phyloP scores from a whole-genome alignment of 1,139 yeast genomes.

The Hyphopichia khmerensis region DNA sequence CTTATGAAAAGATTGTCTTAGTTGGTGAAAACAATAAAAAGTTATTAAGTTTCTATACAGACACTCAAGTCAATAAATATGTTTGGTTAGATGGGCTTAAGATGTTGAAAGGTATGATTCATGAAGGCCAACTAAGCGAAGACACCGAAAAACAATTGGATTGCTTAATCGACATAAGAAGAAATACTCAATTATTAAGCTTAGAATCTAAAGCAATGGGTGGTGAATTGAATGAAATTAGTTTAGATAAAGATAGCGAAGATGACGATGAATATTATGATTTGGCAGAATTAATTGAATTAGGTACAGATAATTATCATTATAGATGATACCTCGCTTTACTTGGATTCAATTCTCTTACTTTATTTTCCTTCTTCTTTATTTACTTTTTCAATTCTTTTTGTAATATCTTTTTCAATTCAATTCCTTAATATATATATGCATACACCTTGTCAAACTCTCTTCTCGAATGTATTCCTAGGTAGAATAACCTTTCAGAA shows the following conservation, averaged over 20 bases:
- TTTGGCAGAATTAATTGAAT: slow-evolving; percentile 36
- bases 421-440: not conserved
- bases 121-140: slow-evolving; percentile 44
- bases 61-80: slow-evolving; percentile 66
- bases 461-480: no score
- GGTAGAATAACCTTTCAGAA: no score
- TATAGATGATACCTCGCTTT: slow-evolving; percentile 28
- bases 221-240: slow-evolving; percentile 23
- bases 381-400: not conserved
- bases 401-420: not conserved
- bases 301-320: slow-evolving; percentile 41
- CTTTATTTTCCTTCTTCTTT: not conserved
- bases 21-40: slow-evolving; percentile 40
- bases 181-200: slow-evolving; percentile 63
- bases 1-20: slow-evolving; percentile 55
- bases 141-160: slow-evolving; percentile 62
- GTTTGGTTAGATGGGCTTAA: slow-evolving; percentile 83
- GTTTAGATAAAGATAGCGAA: slow-evolving; percentile 22
- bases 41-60: slow-evolving; percentile 62
- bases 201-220: slow-evolving; percentile 34
- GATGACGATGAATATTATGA: slow-evolving; percentile 44
- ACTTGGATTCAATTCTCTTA: no score
- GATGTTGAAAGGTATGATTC: slow-evolving; percentile 46
- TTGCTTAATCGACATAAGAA: slow-evolving; percentile 57
- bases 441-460: no score